phyloP scores from a whole-genome alignment of 2,329 filamentous ascomycete species.

The Hypoxylon sp. region DNA sequence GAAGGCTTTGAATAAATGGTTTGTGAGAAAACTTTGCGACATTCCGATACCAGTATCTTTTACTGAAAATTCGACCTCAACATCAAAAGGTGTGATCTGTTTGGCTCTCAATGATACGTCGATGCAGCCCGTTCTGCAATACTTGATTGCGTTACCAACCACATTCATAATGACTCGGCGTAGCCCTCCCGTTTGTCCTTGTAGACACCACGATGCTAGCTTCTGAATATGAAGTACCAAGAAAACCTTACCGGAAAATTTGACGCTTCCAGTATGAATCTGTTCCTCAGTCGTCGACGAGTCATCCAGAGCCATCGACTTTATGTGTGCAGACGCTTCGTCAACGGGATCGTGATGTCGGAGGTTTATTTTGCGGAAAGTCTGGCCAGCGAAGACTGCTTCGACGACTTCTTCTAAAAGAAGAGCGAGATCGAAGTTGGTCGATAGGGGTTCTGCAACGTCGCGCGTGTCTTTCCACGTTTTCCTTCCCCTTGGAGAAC shows the following conservation, averaged over 20 bases:
- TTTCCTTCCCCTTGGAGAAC: slow-evolving; percentile 46
- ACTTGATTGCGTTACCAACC: slow-evolving; percentile 74
- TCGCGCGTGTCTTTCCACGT: slow-evolving; percentile 41
- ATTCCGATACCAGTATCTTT: slow-evolving; percentile 75
- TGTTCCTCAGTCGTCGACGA: slow-evolving; percentile 35
- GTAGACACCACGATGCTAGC: slow-evolving; percentile 35
- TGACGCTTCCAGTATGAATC: slow-evolving; percentile 42
- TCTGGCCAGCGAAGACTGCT: slow-evolving; percentile 58
- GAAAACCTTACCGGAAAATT: slow-evolving; percentile 44
- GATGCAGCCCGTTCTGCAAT: slow-evolving; percentile 68
- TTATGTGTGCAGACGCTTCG: slow-evolving; percentile 33
- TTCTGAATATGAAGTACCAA: slow-evolving; percentile 42
- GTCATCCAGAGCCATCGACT: slow-evolving; percentile 35
- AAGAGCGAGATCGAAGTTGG: slow-evolving; percentile 53
- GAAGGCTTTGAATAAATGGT: slow-evolving; percentile 71
- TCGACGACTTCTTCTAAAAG: slow-evolving; percentile 59
- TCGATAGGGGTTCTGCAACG: slow-evolving; percentile 43
- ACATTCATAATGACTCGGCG: slow-evolving; percentile 74
- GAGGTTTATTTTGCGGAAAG: slow-evolving; percentile 53
- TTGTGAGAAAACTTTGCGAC: slow-evolving; percentile 69
- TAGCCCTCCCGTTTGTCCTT: slow-evolving; percentile 50
- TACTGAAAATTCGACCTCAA: slow-evolving; percentile 60
- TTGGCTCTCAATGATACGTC: slow-evolving; percentile 57
- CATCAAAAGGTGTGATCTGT: slow-evolving; percentile 39
- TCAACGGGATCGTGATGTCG: slow-evolving; percentile 41